Evolutionary conservation across 805 yeast species (phyloP).

Genomic region (Grigorovia transvaalensis): DNA sequence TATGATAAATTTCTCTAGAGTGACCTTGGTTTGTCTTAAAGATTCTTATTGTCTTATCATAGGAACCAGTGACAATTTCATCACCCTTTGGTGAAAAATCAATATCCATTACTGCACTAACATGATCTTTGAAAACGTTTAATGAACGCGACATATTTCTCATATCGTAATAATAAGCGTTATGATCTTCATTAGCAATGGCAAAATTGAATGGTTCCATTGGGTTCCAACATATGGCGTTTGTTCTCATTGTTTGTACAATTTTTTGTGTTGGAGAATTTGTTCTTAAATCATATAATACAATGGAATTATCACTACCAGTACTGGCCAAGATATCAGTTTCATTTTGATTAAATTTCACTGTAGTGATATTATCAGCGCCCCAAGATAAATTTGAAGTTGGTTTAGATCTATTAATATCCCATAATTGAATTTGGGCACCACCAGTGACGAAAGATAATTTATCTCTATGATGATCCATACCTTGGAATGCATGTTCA

Average conservation of each 20-base stretch:
- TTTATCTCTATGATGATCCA: conserved; percentile 77
- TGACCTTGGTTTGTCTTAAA: conserved; percentile 74
- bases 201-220: conserved; percentile 95
- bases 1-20: conserved; percentile 89
- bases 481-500: conserved; percentile 69
- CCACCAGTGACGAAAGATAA: conserved; percentile 86
- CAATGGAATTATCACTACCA: conserved; percentile 83
- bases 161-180: conserved; percentile 93
- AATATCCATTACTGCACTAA: conserved; percentile 86
- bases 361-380: conserved; percentile 77
- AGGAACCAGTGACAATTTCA: conserved; percentile 89
- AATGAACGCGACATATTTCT: conserved; percentile 72
- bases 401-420: conserved; percentile 67
- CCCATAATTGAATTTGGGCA: conserved; percentile 86
- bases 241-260: conserved; percentile 71
- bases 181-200: conserved; percentile 89
- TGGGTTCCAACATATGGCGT: conserved; percentile 91
- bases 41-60: conserved; percentile 85
- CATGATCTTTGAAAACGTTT: conserved; percentile 89
- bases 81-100: conserved; percentile 97
- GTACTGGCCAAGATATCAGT: conserved; percentile 81
- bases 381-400: conserved; percentile 85
- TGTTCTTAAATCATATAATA: conserved; percentile 83
- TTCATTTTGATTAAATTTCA: conserved; percentile 82
- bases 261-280: conserved; percentile 88